These are phyloP conservation scores for Paxillus rubicundulus DNA, from an alignment of 768 basidiomycete species.

Conservation along the genomic window DNA sequence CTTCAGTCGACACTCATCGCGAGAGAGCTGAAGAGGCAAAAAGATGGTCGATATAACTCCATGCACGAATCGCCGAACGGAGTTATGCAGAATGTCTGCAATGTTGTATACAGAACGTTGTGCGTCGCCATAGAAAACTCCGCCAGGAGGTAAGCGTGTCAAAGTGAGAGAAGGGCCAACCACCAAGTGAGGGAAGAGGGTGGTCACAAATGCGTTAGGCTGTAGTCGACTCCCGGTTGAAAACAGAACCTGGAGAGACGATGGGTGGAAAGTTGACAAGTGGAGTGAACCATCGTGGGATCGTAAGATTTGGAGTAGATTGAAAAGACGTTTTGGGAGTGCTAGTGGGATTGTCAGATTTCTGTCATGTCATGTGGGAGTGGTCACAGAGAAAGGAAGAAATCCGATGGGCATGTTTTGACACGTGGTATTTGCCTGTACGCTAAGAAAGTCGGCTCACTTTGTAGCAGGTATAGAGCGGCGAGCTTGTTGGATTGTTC, in stretches of 20 bases:
- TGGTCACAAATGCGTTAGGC: conserved; percentile 49
- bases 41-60: conserved; percentile 13
- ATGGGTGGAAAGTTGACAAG: conserved; percentile 44
- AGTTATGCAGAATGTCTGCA: conserved; percentile 7
- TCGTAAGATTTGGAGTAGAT: conserved; percentile 41
- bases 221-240: conserved; percentile 44
- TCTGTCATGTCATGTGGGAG: background rate
- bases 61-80: conserved; percentile 11
- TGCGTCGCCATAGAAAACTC: conserved; percentile 2
- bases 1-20: conserved; percentile 66
- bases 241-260: conserved; percentile 48
- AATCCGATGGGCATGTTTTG: background rate
- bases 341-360: conserved; percentile 17
- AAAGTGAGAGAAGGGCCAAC: conserved; percentile 27
- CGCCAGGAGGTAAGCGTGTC: conserved; percentile 11
- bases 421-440: background rate
- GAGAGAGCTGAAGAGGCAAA: conserved; percentile 60
- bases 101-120: conserved; percentile 7
- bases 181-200: conserved; percentile 66
- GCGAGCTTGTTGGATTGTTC: conserved; percentile 58
- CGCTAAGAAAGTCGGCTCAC: conserved; percentile 42
- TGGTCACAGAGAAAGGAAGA: background rate
- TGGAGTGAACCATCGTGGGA: conserved; percentile 45
- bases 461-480: conserved; percentile 72
- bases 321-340: conserved; percentile 24